Base-by-base conservation (phyloP, 1,284 basidiomycete species). In the Sporisorium sorghi region DNA sequence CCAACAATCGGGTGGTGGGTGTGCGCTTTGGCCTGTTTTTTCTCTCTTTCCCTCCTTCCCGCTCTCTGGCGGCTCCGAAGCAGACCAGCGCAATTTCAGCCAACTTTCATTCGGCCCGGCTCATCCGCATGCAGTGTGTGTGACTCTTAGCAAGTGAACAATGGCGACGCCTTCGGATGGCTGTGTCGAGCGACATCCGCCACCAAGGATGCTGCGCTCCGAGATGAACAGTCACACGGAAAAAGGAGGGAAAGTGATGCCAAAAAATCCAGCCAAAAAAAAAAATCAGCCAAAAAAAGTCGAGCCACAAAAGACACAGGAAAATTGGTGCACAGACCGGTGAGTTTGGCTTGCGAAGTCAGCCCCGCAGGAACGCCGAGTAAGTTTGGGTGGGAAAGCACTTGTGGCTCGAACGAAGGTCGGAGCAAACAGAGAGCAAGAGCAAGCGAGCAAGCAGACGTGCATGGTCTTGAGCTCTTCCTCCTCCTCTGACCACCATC, bases 1-100 rank as follows among this genome's bases (percentile, higher is more conserved):
- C 49, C 49, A 51, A 17, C 23, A n/a, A 12, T 48, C 2, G 26
- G 30, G 26, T 46, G 5, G 15, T 2, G 24, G 4, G 26, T 46
- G 24, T 47, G 46, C 46, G 46, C 46, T 47, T 47, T 30, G 46
- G 28, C 46, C 46, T 2, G 28, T n/a, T 46, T 50, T 37, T 12
- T 35, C 23, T 50, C 35, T 37, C 35, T 24, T 30, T 30, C 28
- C 9, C 28, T n/a, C n/a, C 33, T 50, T 32, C 12, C 30, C 48
- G 30, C 33, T 17, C 24, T 26, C 10, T 37, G 47, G 7, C 19
- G 30, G 30, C 19, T 11, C 30, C 9, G 17, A 37, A 17, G 19
- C 19, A 32, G 30, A 14, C 2, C 47, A 15, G 47, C 19, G 30
- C 47, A 30, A 30, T 14, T 9, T 28, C 28, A 30, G 46, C 17